Percentiles rank a stretch among this genome's conserved stretches.
phyloP scores from a whole-genome alignment of 2,329 filamentous ascomycete genomes.

The Fusarium nelsonii region DNA sequence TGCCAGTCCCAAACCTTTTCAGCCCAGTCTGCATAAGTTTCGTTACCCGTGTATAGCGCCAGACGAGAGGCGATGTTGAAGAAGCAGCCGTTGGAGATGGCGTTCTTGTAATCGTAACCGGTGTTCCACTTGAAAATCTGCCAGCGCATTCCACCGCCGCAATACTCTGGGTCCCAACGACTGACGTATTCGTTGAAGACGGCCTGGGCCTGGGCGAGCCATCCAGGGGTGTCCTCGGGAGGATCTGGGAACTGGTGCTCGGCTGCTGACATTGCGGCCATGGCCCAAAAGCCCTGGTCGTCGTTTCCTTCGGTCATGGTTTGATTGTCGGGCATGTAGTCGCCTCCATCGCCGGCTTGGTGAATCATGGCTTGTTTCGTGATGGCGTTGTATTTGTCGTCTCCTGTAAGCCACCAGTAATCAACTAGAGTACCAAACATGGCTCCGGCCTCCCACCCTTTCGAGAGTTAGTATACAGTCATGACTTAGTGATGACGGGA shows the following conservation, averaged over 20 bases:
- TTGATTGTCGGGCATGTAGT: slow-evolving; percentile 77
- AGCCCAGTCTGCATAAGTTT: slow-evolving; percentile 83
- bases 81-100: slow-evolving; percentile 76
- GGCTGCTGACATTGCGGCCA: slow-evolving; percentile 82
- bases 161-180: slow-evolving; percentile 75
- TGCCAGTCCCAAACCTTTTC: slow-evolving; percentile 77
- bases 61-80: slow-evolving; percentile 78
- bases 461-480: slow-evolving; percentile 24
- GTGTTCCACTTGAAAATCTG: slow-evolving; percentile 85
- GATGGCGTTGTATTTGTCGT: slow-evolving; percentile 72
- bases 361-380: slow-evolving; percentile 70
- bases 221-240: slow-evolving; percentile 71
- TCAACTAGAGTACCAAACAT: slow-evolving; percentile 79
- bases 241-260: slow-evolving; percentile 82
- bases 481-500: slow-evolving; percentile 49
- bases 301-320: slow-evolving; percentile 75
- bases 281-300: slow-evolving; percentile 87
- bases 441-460: slow-evolving; percentile 78
- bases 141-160: slow-evolving; percentile 84
- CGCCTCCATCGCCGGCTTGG: slow-evolving; percentile 68
- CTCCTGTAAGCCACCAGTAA: slow-evolving; percentile 78
- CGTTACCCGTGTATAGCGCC: slow-evolving; percentile 81
- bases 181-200: slow-evolving; percentile 82
- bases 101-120: slow-evolving; percentile 77
- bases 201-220: slow-evolving; percentile 80